Evolutionary conservation across 306 rosid genomes (phyloP).

Genomic region (Cicer cuneatum): DNA sequence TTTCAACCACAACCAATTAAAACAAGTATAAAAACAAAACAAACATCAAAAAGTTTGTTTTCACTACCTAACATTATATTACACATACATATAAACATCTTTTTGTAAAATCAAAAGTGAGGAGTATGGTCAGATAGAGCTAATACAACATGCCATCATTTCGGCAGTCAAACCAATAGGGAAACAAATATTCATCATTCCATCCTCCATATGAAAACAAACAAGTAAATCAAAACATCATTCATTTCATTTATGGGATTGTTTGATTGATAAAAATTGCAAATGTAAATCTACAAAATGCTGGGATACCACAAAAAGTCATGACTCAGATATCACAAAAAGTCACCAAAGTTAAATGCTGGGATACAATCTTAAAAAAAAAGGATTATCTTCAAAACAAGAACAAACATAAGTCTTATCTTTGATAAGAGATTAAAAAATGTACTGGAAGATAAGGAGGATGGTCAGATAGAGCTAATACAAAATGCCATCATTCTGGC

Average conservation of each 20-base stretch:
- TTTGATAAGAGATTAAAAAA: neutral
- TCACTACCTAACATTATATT: no score
- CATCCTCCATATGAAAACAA: conserved; percentile 39
- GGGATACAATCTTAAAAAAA: no score
- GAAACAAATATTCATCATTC: conserved; percentile 44
- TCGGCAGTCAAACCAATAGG: conserved; percentile 57
- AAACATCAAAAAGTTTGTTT: no score
- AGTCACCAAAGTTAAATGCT: no score
- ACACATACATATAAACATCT: no score
- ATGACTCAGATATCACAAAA: neutral
- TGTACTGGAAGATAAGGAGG: conserved; percentile 5
- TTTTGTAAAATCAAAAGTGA: no score
- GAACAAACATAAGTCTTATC: no score
- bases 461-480: conserved; percentile 58
- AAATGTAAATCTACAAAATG: neutral
- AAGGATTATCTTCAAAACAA: no score
- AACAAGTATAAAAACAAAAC: no score
- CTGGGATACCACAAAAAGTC: no score
- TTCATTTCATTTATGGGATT: neutral
- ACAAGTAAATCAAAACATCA: neutral
- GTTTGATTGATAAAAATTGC: neutral
- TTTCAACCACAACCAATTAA: no score
- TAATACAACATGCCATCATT: conserved; percentile 56
- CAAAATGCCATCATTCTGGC: conserved; percentile 53
- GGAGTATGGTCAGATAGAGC: conserved; percentile 58